Evolutionary conservation across 2,329 filamentous ascomycete genomes (phyloP).

Genomic region (Elsinoe batatas): DNA sequence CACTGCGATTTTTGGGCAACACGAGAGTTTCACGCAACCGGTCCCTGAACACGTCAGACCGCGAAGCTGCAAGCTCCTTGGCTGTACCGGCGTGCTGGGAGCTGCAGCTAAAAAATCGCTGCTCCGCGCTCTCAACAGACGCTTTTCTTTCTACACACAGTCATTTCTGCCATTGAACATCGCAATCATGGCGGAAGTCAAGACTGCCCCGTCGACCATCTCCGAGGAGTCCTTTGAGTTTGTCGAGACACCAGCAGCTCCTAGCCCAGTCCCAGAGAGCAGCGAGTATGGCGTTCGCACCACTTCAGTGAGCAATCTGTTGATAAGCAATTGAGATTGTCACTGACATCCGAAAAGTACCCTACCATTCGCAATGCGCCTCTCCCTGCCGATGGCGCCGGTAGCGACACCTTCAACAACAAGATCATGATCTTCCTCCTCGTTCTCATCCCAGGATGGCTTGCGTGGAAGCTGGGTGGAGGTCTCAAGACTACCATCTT

Average conservation of each 20-base stretch:
- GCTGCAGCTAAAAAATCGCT: conserved; percentile 12
- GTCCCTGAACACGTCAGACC: conserved; percentile 4
- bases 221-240: conserved; percentile 55
- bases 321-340: conserved; percentile 9
- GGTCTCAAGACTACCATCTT: conserved; percentile 82
- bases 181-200: conserved; percentile 10
- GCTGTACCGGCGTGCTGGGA: conserved; percentile 8
- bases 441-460: conserved; percentile 62
- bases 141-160: not conserved
- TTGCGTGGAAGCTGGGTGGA: conserved; percentile 74
- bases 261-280: conserved; percentile 40
- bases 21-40: conserved; percentile 7
- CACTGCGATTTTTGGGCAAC: conserved; percentile 2
- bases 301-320: conserved; percentile 43
- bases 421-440: conserved; percentile 61
- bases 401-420: conserved; percentile 83
- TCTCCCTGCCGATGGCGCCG: conserved; percentile 78
- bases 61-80: not conserved
- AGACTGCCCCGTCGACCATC: conserved; percentile 15
- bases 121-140: not conserved
- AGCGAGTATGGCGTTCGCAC: conserved; percentile 52
- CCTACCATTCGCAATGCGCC: conserved; percentile 89
- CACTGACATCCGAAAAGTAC: conserved; percentile 45
- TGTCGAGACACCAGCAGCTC: conserved; percentile 52
- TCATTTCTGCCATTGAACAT: conserved; percentile 3